Evolutionary conservation across 768 basidiomycete species (phyloP), one percentile per base, ranked within the genome.

Genomic region (Podaxis mareebaensis): DNA sequence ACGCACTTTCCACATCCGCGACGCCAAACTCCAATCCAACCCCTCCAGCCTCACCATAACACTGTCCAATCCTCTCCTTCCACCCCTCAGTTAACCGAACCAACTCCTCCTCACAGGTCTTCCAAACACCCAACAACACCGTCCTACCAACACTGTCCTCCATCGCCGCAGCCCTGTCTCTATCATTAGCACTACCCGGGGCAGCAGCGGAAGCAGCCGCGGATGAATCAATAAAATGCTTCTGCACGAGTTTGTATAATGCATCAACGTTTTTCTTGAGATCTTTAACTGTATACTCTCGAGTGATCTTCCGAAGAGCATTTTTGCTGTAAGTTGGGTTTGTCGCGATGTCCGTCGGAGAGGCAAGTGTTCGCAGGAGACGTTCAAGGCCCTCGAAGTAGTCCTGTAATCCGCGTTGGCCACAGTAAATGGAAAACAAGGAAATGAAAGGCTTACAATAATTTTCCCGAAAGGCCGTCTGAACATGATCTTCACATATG

Each of bases 351-450:
- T 96, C 94, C 30, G 81, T 81, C 0, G 61, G 61, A 40, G 61
- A 63, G 42, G 61, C 20, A 38, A 63, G 93, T 83, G 10, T 90
- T 86, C 2, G 90, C 90, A 4, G 88, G 12, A 94, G 81, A n/a
- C 90, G 87, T 69, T 98, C 95, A 42, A 97, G 80, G 4, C 92
- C 94, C 52, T 97, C 93, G 68, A 98, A 97, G 75, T 91, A 97
- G 73, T 98, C 96, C 96, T 97, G 72, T 28, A 53, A 48, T 33
- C 7, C 59, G 58, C 38, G 22, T 42, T 58, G 33, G 17, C 58
- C 22, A 42, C 36, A 15, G 22, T 33, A 6, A 6, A 33, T 24
- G 48, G 48, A 60, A 20, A 68, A 3, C 44, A 53, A 48, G 54
- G 17, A 22, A 22, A 33, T 46, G 58, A 58, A 30, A 8, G 17